Conservation (phyloP, 176 grass and related monocot genomes). For the Alloteropsis semialata region DNA sequence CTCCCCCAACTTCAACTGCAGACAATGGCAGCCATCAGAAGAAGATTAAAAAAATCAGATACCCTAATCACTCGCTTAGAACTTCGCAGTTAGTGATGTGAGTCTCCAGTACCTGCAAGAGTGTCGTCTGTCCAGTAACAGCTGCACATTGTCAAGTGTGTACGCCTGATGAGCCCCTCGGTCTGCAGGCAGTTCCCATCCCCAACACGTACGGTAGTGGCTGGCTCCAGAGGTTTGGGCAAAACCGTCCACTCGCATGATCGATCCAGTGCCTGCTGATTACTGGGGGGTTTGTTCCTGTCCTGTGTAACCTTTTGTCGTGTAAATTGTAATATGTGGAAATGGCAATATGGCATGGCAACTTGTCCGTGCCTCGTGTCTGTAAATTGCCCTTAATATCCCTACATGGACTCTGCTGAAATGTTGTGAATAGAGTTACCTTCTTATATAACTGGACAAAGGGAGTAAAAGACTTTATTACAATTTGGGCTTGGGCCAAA, state of each 20-base stretch:
- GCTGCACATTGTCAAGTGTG: background rate
- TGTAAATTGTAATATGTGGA: conserved; percentile 25
- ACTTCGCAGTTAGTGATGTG: background rate
- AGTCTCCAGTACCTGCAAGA: conserved; percentile 11
- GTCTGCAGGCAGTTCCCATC: conserved; percentile 6
- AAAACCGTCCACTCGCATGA: conserved; percentile 18
- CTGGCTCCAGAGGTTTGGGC: conserved; percentile 17
- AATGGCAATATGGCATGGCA: conserved; percentile 22
- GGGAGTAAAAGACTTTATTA: background rate
- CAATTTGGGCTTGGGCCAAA: background rate
- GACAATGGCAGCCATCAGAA: background rate
- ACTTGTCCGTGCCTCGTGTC: background rate
- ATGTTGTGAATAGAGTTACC: background rate
- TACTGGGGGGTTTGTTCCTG: background rate
- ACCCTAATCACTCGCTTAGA: conserved; percentile 22
- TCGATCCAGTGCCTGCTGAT: conserved; percentile 28
- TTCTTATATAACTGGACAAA: background rate
- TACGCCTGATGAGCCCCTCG: background rate
- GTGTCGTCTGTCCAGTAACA: conserved; percentile 8
- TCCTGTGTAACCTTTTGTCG: background rate
- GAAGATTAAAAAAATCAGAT: background rate
- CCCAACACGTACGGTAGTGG: conserved; percentile 9
- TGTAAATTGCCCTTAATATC: conserved; percentile 2
- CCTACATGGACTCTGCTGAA: background rate
- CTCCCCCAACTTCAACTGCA: background rate